These are phyloP conservation scores for Zopfia rhizophila DNA, from an alignment of 2,329 filamentous ascomycete species.

Conservation along the genomic window DNA sequence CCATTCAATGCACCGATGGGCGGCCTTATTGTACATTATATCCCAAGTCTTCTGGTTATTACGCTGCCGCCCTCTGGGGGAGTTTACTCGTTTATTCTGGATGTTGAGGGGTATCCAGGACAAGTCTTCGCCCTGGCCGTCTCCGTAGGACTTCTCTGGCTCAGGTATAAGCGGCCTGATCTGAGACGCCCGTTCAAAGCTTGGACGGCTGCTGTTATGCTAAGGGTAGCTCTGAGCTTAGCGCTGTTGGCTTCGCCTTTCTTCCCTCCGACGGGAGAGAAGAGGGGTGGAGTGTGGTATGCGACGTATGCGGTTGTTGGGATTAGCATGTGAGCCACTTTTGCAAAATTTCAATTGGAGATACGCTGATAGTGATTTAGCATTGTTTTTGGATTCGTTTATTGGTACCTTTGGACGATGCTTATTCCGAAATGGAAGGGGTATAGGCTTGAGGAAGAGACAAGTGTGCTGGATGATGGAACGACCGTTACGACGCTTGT, in stretches of 20 bases:
- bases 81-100: slow-evolving; percentile 77
- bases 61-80: slow-evolving; percentile 70
- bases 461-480: slow-evolving; percentile 70
- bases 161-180: slow-evolving; percentile 69
- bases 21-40: slow-evolving; percentile 74
- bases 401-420: slow-evolving; percentile 76
- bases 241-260: slow-evolving; percentile 70
- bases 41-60: slow-evolving; percentile 75
- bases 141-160: slow-evolving; percentile 67
- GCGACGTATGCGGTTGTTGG: slow-evolving; percentile 65
- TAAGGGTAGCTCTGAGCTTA: slow-evolving; percentile 65
- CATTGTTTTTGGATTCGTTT: slow-evolving; percentile 67
- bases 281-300: slow-evolving; percentile 55
- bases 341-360: slow-evolving; percentile 16
- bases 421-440: slow-evolving; percentile 67
- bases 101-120: slow-evolving; percentile 75
- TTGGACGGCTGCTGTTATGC: slow-evolving; percentile 68
- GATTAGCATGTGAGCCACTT: slow-evolving; percentile 59
- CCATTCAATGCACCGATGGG: slow-evolving; percentile 75
- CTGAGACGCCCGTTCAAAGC: slow-evolving; percentile 72
- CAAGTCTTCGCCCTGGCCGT: slow-evolving; percentile 70
- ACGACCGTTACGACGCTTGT: slow-evolving; percentile 71
- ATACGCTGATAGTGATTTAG: slow-evolving; percentile 49
- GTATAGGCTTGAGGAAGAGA: slow-evolving; percentile 71
- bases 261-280: slow-evolving; percentile 61